These are phyloP conservation scores for Monosporascus sp. DNA, from an alignment of 2,329 filamentous ascomycete species.

Conservation along the genomic window DNA sequence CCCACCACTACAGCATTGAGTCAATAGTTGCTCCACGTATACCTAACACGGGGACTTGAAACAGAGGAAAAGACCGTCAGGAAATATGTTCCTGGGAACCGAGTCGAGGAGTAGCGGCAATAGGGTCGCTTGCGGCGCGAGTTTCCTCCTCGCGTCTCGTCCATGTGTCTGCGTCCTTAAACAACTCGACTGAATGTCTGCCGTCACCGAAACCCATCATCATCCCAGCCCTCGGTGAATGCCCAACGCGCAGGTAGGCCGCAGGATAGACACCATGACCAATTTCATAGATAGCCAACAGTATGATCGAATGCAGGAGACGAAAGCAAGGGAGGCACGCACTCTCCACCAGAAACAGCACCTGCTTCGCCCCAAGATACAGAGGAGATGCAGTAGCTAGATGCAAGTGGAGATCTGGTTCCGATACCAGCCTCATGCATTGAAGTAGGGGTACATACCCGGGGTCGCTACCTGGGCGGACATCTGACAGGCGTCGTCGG, in stretches of 20 bases:
- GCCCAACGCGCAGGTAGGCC: constrained; percentile 25
- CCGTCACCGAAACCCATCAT: constrained; percentile 23
- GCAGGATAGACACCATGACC: constrained; percentile 30
- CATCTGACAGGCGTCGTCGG: constrained; percentile 4
- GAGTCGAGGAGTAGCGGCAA: too few relatives aligned
- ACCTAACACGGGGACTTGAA: too few relatives aligned
- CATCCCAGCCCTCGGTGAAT: constrained; percentile 17
- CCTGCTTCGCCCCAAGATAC: constrained; percentile 12
- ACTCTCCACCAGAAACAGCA: constrained; percentile 14
- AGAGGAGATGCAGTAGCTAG: constrained; percentile 3
- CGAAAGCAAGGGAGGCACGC: constrained; percentile 16
- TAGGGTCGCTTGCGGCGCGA: constrained; percentile 7
- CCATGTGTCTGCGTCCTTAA: constrained; percentile 21
- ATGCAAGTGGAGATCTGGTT: neutral
- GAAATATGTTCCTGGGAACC: too few relatives aligned
- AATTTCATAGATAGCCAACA: constrained; percentile 29
- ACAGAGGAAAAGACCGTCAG: too few relatives aligned
- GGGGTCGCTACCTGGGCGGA: neutral
- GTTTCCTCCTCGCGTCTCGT: constrained; percentile 28
- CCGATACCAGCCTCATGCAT: constrained; percentile 21
- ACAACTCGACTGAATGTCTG: constrained; percentile 20
- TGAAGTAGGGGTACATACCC: constrained; percentile 15
- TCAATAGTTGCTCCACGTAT: too few relatives aligned
- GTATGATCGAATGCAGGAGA: constrained; percentile 22
- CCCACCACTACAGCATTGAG: constrained; percentile 22